These are phyloP conservation scores for Solanum aculeatissimum DNA, from an alignment of 305 asterid genomes.

Conservation along the genomic window DNA sequence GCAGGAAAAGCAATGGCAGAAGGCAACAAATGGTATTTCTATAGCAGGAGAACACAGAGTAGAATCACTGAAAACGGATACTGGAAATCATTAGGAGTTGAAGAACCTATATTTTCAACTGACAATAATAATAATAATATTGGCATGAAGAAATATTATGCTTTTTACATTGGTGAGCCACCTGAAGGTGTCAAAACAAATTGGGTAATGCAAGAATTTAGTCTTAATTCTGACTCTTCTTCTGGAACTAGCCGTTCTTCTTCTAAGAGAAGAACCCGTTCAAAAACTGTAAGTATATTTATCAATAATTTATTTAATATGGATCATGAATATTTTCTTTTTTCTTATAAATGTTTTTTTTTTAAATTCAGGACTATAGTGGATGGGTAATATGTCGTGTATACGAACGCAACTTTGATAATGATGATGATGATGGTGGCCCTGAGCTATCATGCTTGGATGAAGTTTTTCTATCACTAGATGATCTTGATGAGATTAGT, in stretches of 20 bases:
- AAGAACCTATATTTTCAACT: conserved; percentile 53
- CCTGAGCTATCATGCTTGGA: conserved; percentile 89
- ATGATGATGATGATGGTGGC: conserved; percentile 46
- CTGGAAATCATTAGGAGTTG: conserved; percentile 63
- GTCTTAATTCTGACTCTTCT: conserved; percentile 31
- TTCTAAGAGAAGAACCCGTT: conserved; percentile 24
- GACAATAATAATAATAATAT: conserved; percentile 19
- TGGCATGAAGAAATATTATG: conserved; percentile 55
- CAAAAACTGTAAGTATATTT: conserved; percentile 18
- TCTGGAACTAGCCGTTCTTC: conserved; percentile 35
- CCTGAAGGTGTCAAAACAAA: conserved; percentile 47
- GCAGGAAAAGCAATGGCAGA: conserved; percentile 91
- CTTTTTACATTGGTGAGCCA: conserved; percentile 57
- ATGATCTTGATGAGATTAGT: conserved; percentile 82
- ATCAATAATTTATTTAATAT: no score
- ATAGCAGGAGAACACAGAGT: conserved; percentile 66
- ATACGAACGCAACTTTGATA: conserved; percentile 33
- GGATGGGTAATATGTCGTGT: conserved; percentile 93
- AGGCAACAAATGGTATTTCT: conserved; percentile 85
- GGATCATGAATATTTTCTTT: no score
- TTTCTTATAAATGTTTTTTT: neutral
- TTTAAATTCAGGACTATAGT: conserved; percentile 43
- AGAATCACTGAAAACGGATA: conserved; percentile 62
- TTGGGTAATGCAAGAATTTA: conserved; percentile 86
- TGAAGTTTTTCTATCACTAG: conserved; percentile 83